Base-by-base conservation (phyloP, 768 basidiomycete genomes). In the Boletus rex-veris region DNA sequence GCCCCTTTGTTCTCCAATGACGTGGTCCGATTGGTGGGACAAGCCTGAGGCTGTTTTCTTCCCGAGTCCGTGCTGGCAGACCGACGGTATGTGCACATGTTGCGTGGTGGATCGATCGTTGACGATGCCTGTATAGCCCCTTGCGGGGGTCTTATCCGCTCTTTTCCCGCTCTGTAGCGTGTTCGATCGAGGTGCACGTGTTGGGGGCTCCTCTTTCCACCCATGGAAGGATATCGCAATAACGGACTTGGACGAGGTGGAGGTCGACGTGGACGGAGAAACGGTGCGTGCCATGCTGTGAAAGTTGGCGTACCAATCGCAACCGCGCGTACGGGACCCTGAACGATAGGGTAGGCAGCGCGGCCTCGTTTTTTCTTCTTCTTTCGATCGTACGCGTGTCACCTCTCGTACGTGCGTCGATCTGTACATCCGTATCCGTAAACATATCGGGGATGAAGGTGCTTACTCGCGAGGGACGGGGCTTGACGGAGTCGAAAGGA, bases 91-190 rank as follows among this genome's bases (percentile, higher is more conserved):
- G 15, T 18, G 9, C 4, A 10, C 15, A 10, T 28, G 41, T 8
- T 33, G 45, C 33, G 26, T 42, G 40, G 49, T 21, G 45, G 30
- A 46, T 41, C 30, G 52, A 46, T 52, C 45, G 14, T 19, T 18
- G 52, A 45, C 52, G 38, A 52, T 52, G 52, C 52, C 6, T 38
- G 52, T 33, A 52, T 26, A 45, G 52, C 52, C 52, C 38, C 37
- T 18, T 5, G n/a, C 38, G 37, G 30, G 24, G 19, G 15, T 16
- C 26, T 8, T 18, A 45, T 41, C 38, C 7, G 11, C 50, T 50
- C 9, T 36, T 40, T 50, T n/a, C 18, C 50, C 50, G 50, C 48
- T 12, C 6, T 26, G 11, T 50, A 16, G 33, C 16, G 33, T 36
- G 40, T 35, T 42, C 31, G 9, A 50, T 41, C 50, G 19, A 6